Evolutionary conservation across 1,139 yeast species (phyloP).

Genomic region (Yamadazyma blattariae): DNA sequence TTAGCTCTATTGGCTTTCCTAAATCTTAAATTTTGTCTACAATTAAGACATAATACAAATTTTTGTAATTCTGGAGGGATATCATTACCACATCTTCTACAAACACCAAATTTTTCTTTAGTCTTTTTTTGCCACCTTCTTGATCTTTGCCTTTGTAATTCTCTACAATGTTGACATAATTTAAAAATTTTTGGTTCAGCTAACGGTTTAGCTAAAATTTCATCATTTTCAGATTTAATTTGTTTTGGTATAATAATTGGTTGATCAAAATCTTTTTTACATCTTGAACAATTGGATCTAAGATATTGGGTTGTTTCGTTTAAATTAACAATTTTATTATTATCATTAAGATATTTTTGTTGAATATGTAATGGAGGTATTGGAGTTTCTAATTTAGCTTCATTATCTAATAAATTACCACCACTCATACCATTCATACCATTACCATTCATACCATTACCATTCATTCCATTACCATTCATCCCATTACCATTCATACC

Average conservation of each 20-base stretch:
- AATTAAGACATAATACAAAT: slow-evolving; percentile 58
- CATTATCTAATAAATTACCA: not conserved
- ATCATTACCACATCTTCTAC: slow-evolving; percentile 59
- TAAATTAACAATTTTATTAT: slow-evolving; percentile 20
- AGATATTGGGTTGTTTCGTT: slow-evolving; percentile 7
- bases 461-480: no score
- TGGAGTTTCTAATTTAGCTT: slow-evolving; percentile 29
- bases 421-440: no score
- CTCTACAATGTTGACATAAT: slow-evolving; percentile 63
- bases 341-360: slow-evolving; percentile 25
- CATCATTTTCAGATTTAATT: slow-evolving; percentile 6
- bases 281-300: slow-evolving; percentile 45
- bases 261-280: slow-evolving; percentile 57
- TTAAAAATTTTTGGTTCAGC: slow-evolving; percentile 50
- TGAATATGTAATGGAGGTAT: slow-evolving; percentile 48
- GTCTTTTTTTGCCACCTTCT: slow-evolving; percentile 65
- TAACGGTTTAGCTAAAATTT: slow-evolving; percentile 19
- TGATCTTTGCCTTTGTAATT: slow-evolving; percentile 58
- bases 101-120: slow-evolving; percentile 58
- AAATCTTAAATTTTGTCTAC: slow-evolving; percentile 52
- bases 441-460: no score
- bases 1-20: slow-evolving; percentile 59
- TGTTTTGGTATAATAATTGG: slow-evolving; percentile 37
- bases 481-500: no score
- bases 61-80: slow-evolving; percentile 49